A percentile compares a stretch with the other conserved stretches of the same genome.
phyloP scores from a whole-genome alignment of 108 stramenopile species.

The Nitzschia sp. region DNA sequence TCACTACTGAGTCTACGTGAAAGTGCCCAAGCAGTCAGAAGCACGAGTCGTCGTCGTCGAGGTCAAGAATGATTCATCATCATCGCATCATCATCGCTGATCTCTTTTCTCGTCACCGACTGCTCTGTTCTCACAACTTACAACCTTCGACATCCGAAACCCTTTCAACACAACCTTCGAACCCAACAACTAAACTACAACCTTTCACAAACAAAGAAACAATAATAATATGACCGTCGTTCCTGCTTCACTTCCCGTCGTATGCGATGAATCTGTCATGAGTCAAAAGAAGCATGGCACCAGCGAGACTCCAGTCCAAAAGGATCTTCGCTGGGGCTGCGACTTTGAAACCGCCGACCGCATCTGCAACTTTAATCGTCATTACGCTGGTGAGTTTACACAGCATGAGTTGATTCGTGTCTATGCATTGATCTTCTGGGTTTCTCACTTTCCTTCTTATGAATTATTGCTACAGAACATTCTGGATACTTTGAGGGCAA shows the following conservation, averaged over 20 bases:
- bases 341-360: conserved; percentile 69
- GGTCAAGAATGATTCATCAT: background rate
- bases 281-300: conserved; percentile 73
- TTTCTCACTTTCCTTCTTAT: background rate
- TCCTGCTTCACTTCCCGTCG: conserved; percentile 56
- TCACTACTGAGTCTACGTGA: too few relatives aligned
- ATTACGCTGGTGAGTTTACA: conserved; percentile 66
- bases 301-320: conserved; percentile 54
- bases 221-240: conserved; percentile 21
- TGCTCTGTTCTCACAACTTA: too few relatives aligned
- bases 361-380: conserved; percentile 82
- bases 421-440: background rate
- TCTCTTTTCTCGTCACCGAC: too few relatives aligned
- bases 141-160: too few relatives aligned
- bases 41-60: too few relatives aligned
- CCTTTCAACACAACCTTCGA: background rate
- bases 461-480: conserved; percentile 40
- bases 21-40: too few relatives aligned
- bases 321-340: conserved; percentile 67
- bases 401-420: background rate
- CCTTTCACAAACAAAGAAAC: background rate
- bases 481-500: conserved; percentile 35
- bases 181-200: background rate
- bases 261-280: conserved; percentile 85
- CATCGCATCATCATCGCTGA: too few relatives aligned